Evolutionary conservation across 768 basidiomycete genomes (phyloP).

Genomic region (Lyophyllum semitale): DNA sequence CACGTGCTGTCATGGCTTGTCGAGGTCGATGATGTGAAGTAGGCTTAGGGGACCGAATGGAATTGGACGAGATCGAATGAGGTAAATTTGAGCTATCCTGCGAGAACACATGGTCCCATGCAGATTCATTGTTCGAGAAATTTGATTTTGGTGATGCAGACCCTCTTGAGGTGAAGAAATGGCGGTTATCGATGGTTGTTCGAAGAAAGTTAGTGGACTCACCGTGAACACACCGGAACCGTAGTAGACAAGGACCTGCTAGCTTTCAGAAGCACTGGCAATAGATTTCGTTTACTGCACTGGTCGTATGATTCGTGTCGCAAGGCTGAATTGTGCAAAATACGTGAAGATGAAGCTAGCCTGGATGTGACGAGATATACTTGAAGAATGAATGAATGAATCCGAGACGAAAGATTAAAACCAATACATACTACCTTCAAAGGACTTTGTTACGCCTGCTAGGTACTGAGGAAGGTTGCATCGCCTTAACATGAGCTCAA

Average conservation of each 20-base stretch:
- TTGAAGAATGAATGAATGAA: background rate
- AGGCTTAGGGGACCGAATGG: background rate
- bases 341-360: background rate
- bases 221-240: background rate
- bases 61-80: slow-evolving; percentile 16
- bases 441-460: background rate
- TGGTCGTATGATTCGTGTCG: background rate
- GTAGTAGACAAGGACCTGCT: background rate
- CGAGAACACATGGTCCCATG: slow-evolving; percentile 59
- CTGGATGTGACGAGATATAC: background rate
- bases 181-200: background rate
- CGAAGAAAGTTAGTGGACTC: background rate
- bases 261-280: background rate
- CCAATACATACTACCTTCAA: slow-evolving; percentile 5
- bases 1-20: slow-evolving; percentile 69
- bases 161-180: background rate
- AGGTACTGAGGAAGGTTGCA: slow-evolving; percentile 11
- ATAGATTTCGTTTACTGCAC: background rate
- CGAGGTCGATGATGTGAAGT: slow-evolving; percentile 29
- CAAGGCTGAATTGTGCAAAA: background rate
- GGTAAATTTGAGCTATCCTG: slow-evolving; percentile 37
- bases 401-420: background rate
- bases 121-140: slow-evolving; percentile 34
- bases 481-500: slow-evolving; percentile 15
- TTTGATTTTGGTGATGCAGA: slow-evolving; percentile 25